Evolutionary conservation across 495 filamentous ascomycete species (phyloP).

Genomic region (Trichoderma virens): DNA sequence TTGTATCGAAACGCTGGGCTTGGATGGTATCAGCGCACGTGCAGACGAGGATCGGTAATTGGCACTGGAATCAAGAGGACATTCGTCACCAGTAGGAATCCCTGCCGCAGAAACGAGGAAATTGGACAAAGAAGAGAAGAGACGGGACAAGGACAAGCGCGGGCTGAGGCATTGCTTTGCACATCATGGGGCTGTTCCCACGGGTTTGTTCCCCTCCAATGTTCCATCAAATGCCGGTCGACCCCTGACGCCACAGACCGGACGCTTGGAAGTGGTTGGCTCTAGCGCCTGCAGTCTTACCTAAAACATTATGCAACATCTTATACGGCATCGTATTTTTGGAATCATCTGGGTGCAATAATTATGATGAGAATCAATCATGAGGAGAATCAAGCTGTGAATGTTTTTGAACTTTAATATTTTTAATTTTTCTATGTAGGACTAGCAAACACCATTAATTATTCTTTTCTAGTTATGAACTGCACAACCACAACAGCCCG

Average conservation of each 20-base stretch:
- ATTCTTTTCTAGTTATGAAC: too few species aligned
- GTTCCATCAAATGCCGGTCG: background rate
- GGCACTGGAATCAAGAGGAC: background rate
- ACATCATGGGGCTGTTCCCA: background rate
- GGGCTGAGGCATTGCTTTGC: background rate
- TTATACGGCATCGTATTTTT: too few species aligned
- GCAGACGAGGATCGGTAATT: background rate
- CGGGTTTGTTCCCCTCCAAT: background rate
- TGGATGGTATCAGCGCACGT: background rate
- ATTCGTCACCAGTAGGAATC: background rate
- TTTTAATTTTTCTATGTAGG: too few species aligned
- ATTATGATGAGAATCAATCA: too few species aligned
- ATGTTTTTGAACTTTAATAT: too few species aligned
- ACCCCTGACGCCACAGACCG: background rate
- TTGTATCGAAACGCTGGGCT: background rate
- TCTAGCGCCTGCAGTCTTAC: slow-evolving; percentile 1
- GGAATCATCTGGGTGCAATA: too few species aligned
- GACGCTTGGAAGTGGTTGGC: background rate
- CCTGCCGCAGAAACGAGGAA: background rate
- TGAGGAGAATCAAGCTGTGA: background rate
- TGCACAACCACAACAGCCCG: too few species aligned
- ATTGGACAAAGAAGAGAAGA: background rate
- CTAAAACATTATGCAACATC: too few species aligned
- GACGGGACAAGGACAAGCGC: background rate
- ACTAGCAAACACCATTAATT: too few species aligned